Evolutionary conservation across 148 eudicot genomes (phyloP).

Genomic region (Dysphania ambrosioides): DNA sequence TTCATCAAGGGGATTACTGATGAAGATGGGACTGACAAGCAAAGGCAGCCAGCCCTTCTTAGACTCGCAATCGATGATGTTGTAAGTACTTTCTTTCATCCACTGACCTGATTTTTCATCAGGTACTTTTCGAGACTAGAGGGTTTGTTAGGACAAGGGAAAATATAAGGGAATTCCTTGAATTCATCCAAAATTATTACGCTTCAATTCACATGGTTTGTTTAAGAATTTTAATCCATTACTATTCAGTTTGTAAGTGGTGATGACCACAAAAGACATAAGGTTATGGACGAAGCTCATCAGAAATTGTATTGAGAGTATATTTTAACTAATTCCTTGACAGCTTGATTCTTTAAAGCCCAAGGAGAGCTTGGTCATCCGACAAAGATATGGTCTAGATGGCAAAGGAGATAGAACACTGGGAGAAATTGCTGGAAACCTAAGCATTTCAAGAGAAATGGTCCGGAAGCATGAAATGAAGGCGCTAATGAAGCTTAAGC

Average conservation of each 20-base stretch:
- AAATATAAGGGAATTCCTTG: neutral
- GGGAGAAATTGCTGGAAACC: conserved; percentile 89
- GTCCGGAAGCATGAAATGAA: conserved; percentile 91
- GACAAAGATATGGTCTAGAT: conserved; percentile 96
- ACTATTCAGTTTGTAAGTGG: neutral
- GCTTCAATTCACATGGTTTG: no score
- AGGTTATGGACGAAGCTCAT: neutral
- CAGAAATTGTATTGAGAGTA: neutral
- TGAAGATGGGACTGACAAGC: conserved; percentile 57
- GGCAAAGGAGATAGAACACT: conserved; percentile 89
- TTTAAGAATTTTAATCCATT: no score
- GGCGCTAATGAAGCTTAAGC: conserved; percentile 95
- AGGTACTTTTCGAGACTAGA: neutral
- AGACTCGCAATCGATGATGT: conserved; percentile 98
- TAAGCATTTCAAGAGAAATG: conserved; percentile 94
- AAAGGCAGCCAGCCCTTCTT: conserved; percentile 81
- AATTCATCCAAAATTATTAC: neutral
- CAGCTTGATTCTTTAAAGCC: conserved; percentile 99
- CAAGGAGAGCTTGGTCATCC: conserved; percentile 90
- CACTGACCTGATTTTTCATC: neutral
- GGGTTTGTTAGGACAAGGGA: neutral
- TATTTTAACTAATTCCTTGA: neutral
- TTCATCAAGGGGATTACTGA: conserved; percentile 64
- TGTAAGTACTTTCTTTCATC: conserved; percentile 37
- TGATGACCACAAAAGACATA: neutral